These are phyloP conservation scores for Cordyceps fumosorosea DNA, from an alignment of 2,329 filamentous ascomycete species.

Conservation along the genomic window DNA sequence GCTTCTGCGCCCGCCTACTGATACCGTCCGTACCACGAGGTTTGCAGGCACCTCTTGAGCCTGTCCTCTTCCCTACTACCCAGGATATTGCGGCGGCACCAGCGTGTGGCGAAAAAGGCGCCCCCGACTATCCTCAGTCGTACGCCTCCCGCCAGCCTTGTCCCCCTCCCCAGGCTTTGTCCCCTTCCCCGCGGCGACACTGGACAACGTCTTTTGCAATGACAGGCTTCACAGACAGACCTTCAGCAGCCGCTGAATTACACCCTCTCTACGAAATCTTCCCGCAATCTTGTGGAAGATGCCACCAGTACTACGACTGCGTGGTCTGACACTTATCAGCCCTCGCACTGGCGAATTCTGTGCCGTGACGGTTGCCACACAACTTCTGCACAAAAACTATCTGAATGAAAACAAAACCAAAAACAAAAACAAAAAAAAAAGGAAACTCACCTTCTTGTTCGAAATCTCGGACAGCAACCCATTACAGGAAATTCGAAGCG, in stretches of 20 bases:
- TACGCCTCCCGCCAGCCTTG: not conserved
- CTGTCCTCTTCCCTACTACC: not conserved
- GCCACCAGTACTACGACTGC: not conserved
- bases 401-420: not conserved
- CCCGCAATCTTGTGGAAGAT: slow-evolving; percentile 11
- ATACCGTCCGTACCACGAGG: not conserved
- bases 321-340: slow-evolving; percentile 1
- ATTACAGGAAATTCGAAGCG: slow-evolving; percentile 4
- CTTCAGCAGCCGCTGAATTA: slow-evolving; percentile 3
- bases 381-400: not conserved
- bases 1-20: not conserved
- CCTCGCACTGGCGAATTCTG: not conserved
- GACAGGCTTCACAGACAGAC: slow-evolving; percentile 8
- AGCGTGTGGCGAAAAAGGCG: not conserved
- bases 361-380: not conserved
- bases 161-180: not conserved
- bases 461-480: not conserved
- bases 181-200: not conserved
- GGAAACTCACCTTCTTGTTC: too few relatives aligned
- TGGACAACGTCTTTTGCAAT: not conserved
- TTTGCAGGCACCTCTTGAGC: not conserved
- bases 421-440: not conserved
- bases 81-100: not conserved
- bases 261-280: not conserved
- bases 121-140: not conserved